A percentile compares a stretch with the other conserved stretches of the same genome.
Evolutionary conservation across 2,329 filamentous ascomycete genomes (phyloP).

Genomic region (Drechmeria coniospora): DNA sequence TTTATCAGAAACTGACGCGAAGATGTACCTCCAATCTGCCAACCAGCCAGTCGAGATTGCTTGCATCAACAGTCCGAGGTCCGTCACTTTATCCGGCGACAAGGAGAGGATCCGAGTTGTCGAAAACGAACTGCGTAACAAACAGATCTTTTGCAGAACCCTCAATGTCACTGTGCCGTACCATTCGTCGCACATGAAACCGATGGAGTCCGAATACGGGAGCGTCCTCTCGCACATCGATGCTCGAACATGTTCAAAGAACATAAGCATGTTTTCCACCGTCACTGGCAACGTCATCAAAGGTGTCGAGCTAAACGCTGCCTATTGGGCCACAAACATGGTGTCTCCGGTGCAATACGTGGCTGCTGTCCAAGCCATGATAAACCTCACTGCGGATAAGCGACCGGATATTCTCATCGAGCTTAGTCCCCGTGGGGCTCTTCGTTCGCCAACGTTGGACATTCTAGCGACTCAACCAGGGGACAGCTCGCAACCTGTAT

Average conservation of each 20-base stretch:
- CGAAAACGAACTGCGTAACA: conserved; percentile 14
- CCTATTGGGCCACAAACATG: conserved; percentile 33
- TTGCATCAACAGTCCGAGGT: conserved; percentile 28
- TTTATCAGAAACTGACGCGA: conserved; percentile 14
- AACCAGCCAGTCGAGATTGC: conserved; percentile 18
- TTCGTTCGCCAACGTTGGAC: conserved; percentile 22
- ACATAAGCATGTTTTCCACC: conserved; percentile 24
- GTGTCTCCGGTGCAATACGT: conserved; percentile 28
- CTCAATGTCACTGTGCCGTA: conserved; percentile 25
- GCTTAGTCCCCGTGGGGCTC: conserved; percentile 21
- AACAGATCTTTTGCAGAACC: conserved; percentile 17
- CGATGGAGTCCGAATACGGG: conserved; percentile 21
- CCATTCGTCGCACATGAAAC: conserved; percentile 28
- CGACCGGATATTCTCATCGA: conserved; percentile 23
- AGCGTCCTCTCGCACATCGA: conserved; percentile 11
- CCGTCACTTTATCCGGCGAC: conserved; percentile 28
- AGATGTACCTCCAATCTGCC: conserved; percentile 11
- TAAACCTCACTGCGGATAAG: conserved; percentile 11
- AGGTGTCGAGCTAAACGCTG: conserved; percentile 12
- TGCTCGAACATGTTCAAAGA: conserved; percentile 5
- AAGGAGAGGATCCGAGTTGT: conserved; percentile 15
- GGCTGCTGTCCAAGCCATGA: conserved; percentile 21
- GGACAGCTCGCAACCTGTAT: conserved; percentile 5
- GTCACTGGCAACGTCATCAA: conserved; percentile 16
- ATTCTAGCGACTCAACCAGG: conserved; percentile 11